Evolutionary conservation across 192 early-diverging fungal species (phyloP), one percentile per base, ranked within the genome.

Genomic region (Podila minutissima): DNA sequence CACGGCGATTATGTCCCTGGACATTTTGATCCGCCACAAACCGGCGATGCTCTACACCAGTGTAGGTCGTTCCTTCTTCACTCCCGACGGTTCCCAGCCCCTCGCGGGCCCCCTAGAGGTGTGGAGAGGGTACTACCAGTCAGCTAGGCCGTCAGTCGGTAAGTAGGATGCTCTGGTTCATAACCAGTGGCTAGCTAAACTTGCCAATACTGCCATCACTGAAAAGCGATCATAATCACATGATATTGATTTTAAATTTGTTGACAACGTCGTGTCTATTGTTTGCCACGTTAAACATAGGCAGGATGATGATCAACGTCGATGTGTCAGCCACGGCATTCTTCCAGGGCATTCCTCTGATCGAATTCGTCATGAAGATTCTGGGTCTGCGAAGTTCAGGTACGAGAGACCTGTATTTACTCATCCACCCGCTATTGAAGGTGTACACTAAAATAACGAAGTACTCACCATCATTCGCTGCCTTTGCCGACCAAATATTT

Each of bases 21-120:
- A 99, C 64, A 87, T 97, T 12, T 84, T 96, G 0, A 90, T 99
- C 59, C 89, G 95, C 22, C 94, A 97, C 59, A 77, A 91, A 1
- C 92, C 96, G n/a, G 91, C 94, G 15, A 82, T 92, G 62, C 81
- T 86, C 38, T 95, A 95, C 76, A 87, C 90, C 20, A 94, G 91
- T 33, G 93, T 96, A 59, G 92, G 94, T 19, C 88, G 96, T 1
- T 98, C 95, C 38, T 98, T 99, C 86, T 98, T 94, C 74, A 98
- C 95, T 1, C 89, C 92, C n/a, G 85, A 89, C 12, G 87, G 86
- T 69, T 72, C 82, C 3, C 61, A 55, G 48, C 59, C 65, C 31
- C 86, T 90, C 0, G 82, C 73, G 3, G 93, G 95, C 49, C 94
- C 96, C 19, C 87, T 92, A 26, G 94, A 97, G 86, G 90, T 96